Base-by-base conservation (phyloP, 495 filamentous ascomycete genomes). In the Ramalina peruviana region DNA sequence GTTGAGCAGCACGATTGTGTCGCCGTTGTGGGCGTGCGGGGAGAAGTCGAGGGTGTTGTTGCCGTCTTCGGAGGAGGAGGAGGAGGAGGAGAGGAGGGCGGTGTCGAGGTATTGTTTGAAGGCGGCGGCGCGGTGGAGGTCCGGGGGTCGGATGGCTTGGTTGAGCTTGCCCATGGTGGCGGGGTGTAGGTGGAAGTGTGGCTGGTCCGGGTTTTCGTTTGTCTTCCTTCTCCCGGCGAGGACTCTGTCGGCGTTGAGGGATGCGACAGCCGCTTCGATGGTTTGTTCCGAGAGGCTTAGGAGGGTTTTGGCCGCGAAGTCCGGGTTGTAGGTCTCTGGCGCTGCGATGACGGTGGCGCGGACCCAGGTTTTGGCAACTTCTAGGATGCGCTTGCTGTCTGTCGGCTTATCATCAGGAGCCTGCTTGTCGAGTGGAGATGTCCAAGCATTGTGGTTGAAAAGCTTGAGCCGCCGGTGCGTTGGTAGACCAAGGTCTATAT, bases 1-100 rank as follows among this genome's bases (percentile, higher is more conserved):
- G 58, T 88, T 85, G 20, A 80, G 69, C 40, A 86, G 51, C 6
- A 76, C 82, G 57, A 93, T 72, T 37, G 84, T 75, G 33, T 80
- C 73, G 17, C 83, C 84, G 56, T 92, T 81, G 33, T 71, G 64
- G 7, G 74, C 70, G 48, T 68, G 55, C 48, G 71, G 72, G 11
- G 71, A 66, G 6, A 61, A 36, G 65, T 55, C 16, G 60, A 59
- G 45, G 57, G 61, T 46, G 5, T 13, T 11, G 25, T 16, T 6
- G 43, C 53, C 20, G 58, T 61, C 15, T 36, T 67, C 62, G 21
- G 64, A 15, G 19, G 23, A 25, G 23, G 23, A 25, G 23, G 23
- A 25, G 23, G 23, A 25, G 23, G 23, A 25, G 23, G 23, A 6
- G 23, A 25, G 23, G 26, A 58, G 55, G 68, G 20, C 75, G 60